phyloP scores from a whole-genome alignment of 345 rosid species.

The Tarenaya hassleriana region DNA sequence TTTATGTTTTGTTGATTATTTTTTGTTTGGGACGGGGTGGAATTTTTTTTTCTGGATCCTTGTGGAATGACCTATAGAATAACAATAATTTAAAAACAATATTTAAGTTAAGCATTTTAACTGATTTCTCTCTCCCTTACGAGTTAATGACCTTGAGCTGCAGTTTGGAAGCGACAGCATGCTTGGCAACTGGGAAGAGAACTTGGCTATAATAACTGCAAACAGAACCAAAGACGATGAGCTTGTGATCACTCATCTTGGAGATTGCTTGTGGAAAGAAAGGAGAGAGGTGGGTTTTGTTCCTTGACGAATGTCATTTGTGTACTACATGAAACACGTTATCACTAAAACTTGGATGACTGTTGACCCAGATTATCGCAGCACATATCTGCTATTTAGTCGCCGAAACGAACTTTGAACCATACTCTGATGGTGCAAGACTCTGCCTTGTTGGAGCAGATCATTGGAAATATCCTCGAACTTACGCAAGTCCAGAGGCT shows the following conservation, averaged over 20 bases:
- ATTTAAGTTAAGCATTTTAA: no score
- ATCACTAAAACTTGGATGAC: slow-evolving; percentile 23
- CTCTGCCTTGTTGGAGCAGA: slow-evolving; percentile 75
- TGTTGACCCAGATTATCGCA: slow-evolving; percentile 44
- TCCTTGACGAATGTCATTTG: slow-evolving; percentile 9
- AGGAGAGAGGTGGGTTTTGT: slow-evolving; percentile 70
- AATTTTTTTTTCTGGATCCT: no score
- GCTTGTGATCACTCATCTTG: slow-evolving; percentile 89
- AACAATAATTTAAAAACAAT: no score
- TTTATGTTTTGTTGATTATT: no score
- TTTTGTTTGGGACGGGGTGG: no score
- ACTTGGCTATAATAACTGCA: slow-evolving; percentile 92
- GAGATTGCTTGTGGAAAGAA: slow-evolving; percentile 98
- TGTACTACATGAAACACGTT: slow-evolving; percentile 11
- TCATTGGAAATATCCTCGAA: slow-evolving; percentile 71
- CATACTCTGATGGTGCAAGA: slow-evolving; percentile 63
- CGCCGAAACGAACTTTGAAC: slow-evolving; percentile 62
- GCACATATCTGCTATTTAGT: slow-evolving; percentile 74
- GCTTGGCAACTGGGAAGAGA: slow-evolving; percentile 99
- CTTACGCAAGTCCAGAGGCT: slow-evolving; percentile 64
- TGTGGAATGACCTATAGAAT: no score
- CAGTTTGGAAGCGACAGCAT: slow-evolving; percentile 66
- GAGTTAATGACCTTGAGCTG: slow-evolving; percentile 15
- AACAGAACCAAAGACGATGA: slow-evolving; percentile 96
- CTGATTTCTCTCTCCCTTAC: not conserved